Evolutionary conservation across 768 basidiomycete genomes (phyloP).

Genomic region (Boletus rubescentipes): DNA sequence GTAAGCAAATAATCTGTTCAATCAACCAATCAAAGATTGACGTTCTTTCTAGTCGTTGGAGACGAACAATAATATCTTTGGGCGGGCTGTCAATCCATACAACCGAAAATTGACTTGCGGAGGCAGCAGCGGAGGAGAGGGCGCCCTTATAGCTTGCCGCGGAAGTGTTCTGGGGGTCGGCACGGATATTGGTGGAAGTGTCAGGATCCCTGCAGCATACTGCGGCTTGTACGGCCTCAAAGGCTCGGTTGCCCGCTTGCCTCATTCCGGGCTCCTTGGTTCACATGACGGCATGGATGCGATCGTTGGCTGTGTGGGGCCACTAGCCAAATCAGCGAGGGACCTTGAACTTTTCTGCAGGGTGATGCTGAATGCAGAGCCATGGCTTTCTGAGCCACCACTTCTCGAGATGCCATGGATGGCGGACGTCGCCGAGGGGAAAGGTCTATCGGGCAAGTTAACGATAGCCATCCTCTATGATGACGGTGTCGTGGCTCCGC

Average conservation of each 20-base stretch:
- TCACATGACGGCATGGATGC: slow-evolving; percentile 55
- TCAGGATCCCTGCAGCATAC: slow-evolving; percentile 42
- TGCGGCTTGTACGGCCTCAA: slow-evolving; percentile 45
- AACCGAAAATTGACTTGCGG: slow-evolving; percentile 44
- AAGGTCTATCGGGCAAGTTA: slow-evolving; percentile 40
- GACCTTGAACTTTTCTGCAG: slow-evolving; percentile 50
- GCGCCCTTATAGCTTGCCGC: slow-evolving; percentile 43
- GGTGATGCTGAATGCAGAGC: slow-evolving; percentile 45
- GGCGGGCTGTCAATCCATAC: slow-evolving; percentile 69
- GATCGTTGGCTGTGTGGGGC: slow-evolving; percentile 50
- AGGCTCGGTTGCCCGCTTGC: slow-evolving; percentile 49
- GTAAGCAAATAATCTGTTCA: slow-evolving; percentile 31
- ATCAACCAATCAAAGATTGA: slow-evolving; percentile 8
- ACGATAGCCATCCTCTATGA: slow-evolving; percentile 50
- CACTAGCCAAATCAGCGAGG: slow-evolving; percentile 46
- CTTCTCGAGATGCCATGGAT: slow-evolving; percentile 52
- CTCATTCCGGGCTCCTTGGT: slow-evolving; percentile 49
- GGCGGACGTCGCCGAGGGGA: slow-evolving; percentile 37
- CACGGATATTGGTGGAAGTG: slow-evolving; percentile 50
- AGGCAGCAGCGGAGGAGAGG: slow-evolving; percentile 50
- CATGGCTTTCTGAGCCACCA: slow-evolving; percentile 48
- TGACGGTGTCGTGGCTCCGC: slow-evolving; percentile 49
- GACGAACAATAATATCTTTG: slow-evolving; percentile 52
- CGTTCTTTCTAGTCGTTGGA: slow-evolving; percentile 43
- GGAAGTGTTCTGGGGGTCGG: slow-evolving; percentile 44